These are phyloP conservation scores for Achaetomium macrosporum DNA, from an alignment of 2,329 filamentous ascomycete species.

Conservation along the genomic window DNA sequence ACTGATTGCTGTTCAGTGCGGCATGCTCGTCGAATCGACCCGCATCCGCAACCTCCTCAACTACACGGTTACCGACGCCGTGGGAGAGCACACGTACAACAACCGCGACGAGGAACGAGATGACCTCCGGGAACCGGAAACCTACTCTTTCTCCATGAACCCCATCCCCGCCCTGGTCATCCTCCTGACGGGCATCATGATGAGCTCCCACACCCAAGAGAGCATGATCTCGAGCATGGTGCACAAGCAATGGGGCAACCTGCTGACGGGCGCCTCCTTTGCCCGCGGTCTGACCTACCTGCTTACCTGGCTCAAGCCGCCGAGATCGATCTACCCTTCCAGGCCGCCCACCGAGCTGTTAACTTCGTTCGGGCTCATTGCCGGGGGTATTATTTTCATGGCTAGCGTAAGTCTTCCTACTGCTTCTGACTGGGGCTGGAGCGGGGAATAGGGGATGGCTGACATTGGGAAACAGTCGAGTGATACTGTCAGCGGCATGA, in stretches of 20 bases:
- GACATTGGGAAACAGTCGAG: conserved; percentile 48
- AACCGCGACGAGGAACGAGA: conserved; percentile 42
- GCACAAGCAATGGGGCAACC: conserved; percentile 86
- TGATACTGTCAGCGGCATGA: conserved; percentile 72
- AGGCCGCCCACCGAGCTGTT: conserved; percentile 89
- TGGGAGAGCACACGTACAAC: conserved; percentile 20
- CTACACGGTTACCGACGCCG: conserved; percentile 38
- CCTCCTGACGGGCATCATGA: conserved; percentile 84
- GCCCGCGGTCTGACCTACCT: conserved; percentile 76
- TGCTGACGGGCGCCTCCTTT: conserved; percentile 75
- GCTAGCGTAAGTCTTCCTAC: conserved; percentile 59
- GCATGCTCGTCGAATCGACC: conserved; percentile 79
- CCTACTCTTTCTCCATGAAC: conserved; percentile 74
- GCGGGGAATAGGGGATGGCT: conserved; percentile 8
- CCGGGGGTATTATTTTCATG: conserved; percentile 90
- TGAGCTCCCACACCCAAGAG: conserved; percentile 83
- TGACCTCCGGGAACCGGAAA: conserved; percentile 52
- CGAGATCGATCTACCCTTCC: conserved; percentile 71
- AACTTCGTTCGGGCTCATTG: conserved; percentile 76
- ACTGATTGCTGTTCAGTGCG: conserved; percentile 43
- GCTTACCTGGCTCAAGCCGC: conserved; percentile 71
- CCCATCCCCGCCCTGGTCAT: conserved; percentile 84
- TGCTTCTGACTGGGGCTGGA: not conserved
- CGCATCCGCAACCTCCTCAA: conserved; percentile 63
- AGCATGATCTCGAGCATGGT: conserved; percentile 86